Conservation (phyloP, 2,329 filamentous ascomycete genomes). For the Penicillium sp. region DNA sequence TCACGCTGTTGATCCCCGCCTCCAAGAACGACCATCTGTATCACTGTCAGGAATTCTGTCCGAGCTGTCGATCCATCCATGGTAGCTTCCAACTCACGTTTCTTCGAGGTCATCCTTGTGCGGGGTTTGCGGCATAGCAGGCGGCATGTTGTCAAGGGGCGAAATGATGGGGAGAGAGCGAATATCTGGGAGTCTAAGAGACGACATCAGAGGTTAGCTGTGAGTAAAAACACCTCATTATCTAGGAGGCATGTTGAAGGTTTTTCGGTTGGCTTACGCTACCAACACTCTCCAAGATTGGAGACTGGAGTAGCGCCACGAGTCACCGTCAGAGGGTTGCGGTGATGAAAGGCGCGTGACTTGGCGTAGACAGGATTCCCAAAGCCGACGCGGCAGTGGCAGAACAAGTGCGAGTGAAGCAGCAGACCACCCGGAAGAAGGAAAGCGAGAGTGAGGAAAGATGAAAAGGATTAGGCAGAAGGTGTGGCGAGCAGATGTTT, state of each 20-base stretch:
- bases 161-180: neutral
- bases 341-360: neutral
- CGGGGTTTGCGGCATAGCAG: conserved; percentile 47
- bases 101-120: conserved; percentile 61
- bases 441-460: conserved; percentile 6
- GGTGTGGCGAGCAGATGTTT: conserved; percentile 18
- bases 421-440: neutral
- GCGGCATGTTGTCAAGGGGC: conserved; percentile 34
- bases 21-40: conserved; percentile 86
- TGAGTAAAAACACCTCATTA: neutral
- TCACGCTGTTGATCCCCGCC: conserved; percentile 85
- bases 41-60: conserved; percentile 19
- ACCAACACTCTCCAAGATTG: conserved; percentile 6
- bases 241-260: neutral
- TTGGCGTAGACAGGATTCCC: neutral
- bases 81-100: conserved; percentile 53
- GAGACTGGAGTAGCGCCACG: conserved; percentile 17
- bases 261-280: conserved; percentile 1
- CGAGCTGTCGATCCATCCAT: neutral
- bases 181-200: neutral
- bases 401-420: neutral
- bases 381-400: neutral
- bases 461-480: conserved; percentile 18
- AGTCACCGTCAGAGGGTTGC: conserved; percentile 13
- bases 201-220: neutral